phyloP scores from a whole-genome alignment of 2,329 filamentous ascomycete species.

The Rutstroemia sp. region DNA sequence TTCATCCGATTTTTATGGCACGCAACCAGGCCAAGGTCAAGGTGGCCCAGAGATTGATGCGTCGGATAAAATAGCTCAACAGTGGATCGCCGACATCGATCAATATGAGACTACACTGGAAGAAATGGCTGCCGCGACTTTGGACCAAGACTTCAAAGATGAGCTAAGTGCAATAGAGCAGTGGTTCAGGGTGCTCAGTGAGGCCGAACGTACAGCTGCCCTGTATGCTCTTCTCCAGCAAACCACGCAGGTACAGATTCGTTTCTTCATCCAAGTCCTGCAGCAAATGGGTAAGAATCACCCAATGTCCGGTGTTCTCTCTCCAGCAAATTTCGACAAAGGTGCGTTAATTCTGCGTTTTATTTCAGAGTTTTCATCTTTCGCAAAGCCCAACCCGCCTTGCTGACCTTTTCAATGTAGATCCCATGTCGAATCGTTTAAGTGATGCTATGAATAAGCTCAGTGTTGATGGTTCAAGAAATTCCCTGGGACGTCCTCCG shows the following conservation, averaged over 20 bases:
- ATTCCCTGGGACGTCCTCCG: conserved; percentile 75
- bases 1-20: conserved; percentile 88
- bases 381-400: background rate
- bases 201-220: conserved; percentile 91
- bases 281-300: conserved; percentile 99
- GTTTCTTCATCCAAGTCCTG: conserved; percentile 97
- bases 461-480: conserved; percentile 77
- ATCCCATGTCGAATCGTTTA: conserved; percentile 93
- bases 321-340: conserved; percentile 94
- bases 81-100: conserved; percentile 98
- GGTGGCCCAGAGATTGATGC: conserved; percentile 67
- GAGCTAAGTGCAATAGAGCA: conserved; percentile 98
- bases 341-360: conserved; percentile 43
- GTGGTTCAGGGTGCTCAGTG: conserved; percentile 96
- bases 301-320: conserved; percentile 91
- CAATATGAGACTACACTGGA: conserved; percentile 98
- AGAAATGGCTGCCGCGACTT: conserved; percentile 97
- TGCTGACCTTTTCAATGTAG: conserved; percentile 38
- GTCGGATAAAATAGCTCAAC: conserved; percentile 88
- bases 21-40: conserved; percentile 60
- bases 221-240: conserved; percentile 94
- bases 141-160: conserved; percentile 99
- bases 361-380: too few relatives aligned
- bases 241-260: conserved; percentile 96
- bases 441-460: conserved; percentile 96